Evolutionary conservation across 352 stramenopile genomes (phyloP).

Genomic region (Albugo laibachii): DNA sequence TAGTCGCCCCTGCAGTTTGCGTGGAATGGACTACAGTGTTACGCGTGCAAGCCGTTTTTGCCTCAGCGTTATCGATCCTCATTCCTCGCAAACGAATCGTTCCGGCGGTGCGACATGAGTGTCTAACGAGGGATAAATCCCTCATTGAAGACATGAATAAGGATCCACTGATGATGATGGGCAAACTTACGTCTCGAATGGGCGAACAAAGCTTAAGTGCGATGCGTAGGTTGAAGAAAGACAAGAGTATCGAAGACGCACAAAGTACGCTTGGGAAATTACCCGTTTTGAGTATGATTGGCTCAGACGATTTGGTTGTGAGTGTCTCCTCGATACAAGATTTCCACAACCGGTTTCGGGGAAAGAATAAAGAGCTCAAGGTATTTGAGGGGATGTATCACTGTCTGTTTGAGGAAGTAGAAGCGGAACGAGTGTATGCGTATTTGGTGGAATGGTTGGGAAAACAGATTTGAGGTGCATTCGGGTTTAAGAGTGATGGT

Average conservation of each 20-base stretch:
- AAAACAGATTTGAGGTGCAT: no score
- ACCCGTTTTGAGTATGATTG: slow-evolving; percentile 14
- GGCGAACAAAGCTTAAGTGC: slow-evolving; percentile 13
- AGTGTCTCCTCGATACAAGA: slow-evolving; percentile 18
- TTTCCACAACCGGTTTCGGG: slow-evolving; percentile 21
- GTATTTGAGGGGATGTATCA: slow-evolving; percentile 31
- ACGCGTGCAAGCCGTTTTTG: neutral
- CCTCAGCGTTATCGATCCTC: neutral
- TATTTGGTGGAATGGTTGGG: slow-evolving; percentile 3
- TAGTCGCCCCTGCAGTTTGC: neutral
- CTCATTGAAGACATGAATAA: neutral
- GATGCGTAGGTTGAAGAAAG: neutral
- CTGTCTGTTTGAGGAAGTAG: slow-evolving; percentile 34
- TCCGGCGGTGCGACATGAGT: neutral
- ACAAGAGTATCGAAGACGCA: slow-evolving; percentile 1
- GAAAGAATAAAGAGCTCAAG: slow-evolving; percentile 34
- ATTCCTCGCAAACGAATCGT: neutral
- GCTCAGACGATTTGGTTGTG: slow-evolving; percentile 25
- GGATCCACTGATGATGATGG: slow-evolving; percentile 1
- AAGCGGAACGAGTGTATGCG: slow-evolving; percentile 20
- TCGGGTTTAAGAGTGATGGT: no score
- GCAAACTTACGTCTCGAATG: neutral
- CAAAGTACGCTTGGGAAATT: neutral
- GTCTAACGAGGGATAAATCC: neutral
- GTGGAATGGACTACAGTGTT: neutral